Evolutionary conservation across 345 rosid species (phyloP).

Genomic region (Sonneratia caseolaris): DNA sequence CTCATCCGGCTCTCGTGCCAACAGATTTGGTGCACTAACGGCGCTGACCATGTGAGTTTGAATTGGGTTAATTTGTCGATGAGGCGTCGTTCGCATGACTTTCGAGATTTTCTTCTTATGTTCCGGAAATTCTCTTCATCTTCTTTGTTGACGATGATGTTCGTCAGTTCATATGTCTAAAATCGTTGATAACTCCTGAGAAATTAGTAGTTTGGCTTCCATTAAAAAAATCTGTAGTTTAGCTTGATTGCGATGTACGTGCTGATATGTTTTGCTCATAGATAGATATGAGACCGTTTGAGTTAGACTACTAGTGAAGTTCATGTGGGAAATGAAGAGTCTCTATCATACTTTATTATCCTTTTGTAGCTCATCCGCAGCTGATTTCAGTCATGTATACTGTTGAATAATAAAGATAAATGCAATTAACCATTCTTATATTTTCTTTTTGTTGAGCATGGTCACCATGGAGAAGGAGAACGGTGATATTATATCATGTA

Average conservation of each 20-base stretch:
- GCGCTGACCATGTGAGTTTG: constrained; percentile 21
- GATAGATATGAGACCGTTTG: neutral
- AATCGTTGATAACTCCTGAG: neutral
- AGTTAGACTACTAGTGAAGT: neutral
- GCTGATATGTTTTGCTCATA: neutral
- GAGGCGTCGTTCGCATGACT: neutral
- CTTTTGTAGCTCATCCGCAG: neutral
- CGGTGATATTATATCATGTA: neutral
- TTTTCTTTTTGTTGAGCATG: neutral
- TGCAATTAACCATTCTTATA: neutral
- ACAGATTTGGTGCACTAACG: constrained; percentile 14
- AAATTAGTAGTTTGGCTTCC: neutral
- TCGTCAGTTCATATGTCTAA: neutral
- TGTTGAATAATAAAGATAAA: neutral
- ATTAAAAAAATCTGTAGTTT: neutral
- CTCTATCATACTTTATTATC: neutral
- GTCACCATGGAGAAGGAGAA: neutral
- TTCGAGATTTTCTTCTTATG: neutral
- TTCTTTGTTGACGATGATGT: neutral
- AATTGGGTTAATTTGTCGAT: neutral
- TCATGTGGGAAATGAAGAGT: neutral
- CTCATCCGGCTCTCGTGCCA: constrained; percentile 1
- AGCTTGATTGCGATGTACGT: neutral
- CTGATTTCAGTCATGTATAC: neutral
- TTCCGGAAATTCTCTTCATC: neutral